Percentiles rank a stretch among this genome's conserved stretches.
These are phyloP conservation scores for Magnusiomyces magnusii DNA, from an alignment of 1,139 yeast species.

Conservation along the genomic window DNA sequence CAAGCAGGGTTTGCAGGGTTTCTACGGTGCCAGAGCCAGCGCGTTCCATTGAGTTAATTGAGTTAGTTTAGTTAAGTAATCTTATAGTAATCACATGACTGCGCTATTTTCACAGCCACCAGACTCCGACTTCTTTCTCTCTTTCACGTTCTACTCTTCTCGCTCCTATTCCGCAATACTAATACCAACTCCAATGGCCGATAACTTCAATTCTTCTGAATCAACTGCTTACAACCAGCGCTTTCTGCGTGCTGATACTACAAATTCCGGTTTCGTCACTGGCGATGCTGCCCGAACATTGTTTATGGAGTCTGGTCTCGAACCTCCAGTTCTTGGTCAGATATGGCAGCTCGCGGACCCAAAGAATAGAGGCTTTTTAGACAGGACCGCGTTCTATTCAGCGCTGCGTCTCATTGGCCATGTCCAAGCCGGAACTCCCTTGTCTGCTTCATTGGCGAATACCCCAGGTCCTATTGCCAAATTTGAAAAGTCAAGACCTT, in stretches of 20 bases:
- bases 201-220: background rate
- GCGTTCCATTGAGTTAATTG: too few relatives aligned
- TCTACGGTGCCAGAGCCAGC: conserved; percentile 15
- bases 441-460: background rate
- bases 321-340: conserved; percentile 73
- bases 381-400: conserved; percentile 70
- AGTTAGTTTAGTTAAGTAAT: too few relatives aligned
- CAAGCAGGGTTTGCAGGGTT: conserved; percentile 45
- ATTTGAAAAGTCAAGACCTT: background rate
- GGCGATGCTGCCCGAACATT: conserved; percentile 86
- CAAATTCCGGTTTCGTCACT: conserved; percentile 71
- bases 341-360: conserved; percentile 92
- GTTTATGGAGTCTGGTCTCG: conserved; percentile 78
- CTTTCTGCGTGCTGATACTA: conserved; percentile 74
- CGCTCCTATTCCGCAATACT: too few relatives aligned
- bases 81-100: background rate
- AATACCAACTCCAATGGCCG: background rate
- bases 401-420: conserved; percentile 90
- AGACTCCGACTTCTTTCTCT: too few relatives aligned
- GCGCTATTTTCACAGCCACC: too few relatives aligned
- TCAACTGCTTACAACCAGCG: conserved; percentile 26
- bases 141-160: too few relatives aligned
- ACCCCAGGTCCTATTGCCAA: background rate
- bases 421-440: conserved; percentile 55
- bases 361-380: conserved; percentile 75